phyloP scores from a whole-genome alignment of 345 rosid species.

The Mercurialis annua region DNA sequence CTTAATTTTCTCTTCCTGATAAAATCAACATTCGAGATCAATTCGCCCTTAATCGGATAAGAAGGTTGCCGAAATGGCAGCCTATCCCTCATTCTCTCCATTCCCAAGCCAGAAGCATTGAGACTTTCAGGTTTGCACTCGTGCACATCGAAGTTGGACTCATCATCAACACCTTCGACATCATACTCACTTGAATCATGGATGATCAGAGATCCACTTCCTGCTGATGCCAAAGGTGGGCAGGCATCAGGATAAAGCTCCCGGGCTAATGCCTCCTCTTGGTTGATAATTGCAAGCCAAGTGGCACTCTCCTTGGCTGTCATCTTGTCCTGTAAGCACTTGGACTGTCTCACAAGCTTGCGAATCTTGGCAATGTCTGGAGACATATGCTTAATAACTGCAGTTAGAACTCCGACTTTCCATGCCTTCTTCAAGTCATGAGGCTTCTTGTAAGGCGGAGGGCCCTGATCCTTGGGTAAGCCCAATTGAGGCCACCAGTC shows the following conservation, averaged over 20 bases:
- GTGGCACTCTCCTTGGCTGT: conserved; percentile 86
- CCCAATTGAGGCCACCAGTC: conserved; percentile 88
- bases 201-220: conserved; percentile 44
- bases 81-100: conserved; percentile 38
- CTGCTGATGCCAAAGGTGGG: conserved; percentile 44
- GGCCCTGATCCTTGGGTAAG: conserved; percentile 57
- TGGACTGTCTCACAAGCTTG: conserved; percentile 78
- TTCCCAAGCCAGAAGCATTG: conserved; percentile 29
- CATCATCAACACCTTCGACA: conserved; percentile 68
- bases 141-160: conserved; percentile 49
- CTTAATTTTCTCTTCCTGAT: conserved; percentile 61
- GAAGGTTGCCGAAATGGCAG: conserved; percentile 38
- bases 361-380: conserved; percentile 72
- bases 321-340: conserved; percentile 90
- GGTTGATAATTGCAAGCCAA: conserved; percentile 83
- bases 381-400: conserved; percentile 81
- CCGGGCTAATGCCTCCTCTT: conserved; percentile 60
- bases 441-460: conserved; percentile 98
- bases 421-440: conserved; percentile 94
- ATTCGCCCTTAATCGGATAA: conserved; percentile 55
- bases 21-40: conserved; percentile 38
- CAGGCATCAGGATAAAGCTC: conserved; percentile 56
- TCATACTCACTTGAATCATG: conserved; percentile 66
- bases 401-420: conserved; percentile 88
- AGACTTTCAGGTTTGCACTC: conserved; percentile 56